Conservation (phyloP, 768 basidiomycete genomes). For the Infundibulicybe gibba region DNA sequence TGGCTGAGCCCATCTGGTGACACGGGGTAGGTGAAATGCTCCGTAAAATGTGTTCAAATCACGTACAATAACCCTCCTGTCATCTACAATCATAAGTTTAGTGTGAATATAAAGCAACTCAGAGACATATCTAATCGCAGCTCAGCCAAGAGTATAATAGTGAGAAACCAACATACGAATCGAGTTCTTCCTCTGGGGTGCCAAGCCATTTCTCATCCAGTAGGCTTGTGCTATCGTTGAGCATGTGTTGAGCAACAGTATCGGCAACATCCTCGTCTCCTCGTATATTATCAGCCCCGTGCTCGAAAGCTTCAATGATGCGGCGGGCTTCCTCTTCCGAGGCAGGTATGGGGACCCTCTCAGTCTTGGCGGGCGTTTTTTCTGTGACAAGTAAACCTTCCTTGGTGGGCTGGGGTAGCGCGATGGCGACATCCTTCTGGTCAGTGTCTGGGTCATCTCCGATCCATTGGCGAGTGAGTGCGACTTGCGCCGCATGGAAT, state of each 20-base stretch:
- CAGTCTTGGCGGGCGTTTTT: constrained; percentile 46
- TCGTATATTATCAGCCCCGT: constrained; percentile 51
- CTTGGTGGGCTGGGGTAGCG: constrained; percentile 45
- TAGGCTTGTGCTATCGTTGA: constrained; percentile 59
- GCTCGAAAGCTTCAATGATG: constrained; percentile 70
- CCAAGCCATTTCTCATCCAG: constrained; percentile 85
- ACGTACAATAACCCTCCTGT: constrained; percentile 82
- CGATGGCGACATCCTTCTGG: constrained; percentile 56
- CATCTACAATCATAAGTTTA: constrained; percentile 95
- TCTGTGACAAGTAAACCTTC: constrained; percentile 49
- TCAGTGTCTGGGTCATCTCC: constrained; percentile 38
- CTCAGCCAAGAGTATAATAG: constrained; percentile 7
- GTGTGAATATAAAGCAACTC: constrained; percentile 82
- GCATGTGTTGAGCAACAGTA: constrained; percentile 77
- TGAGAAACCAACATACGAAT: constrained; percentile 51
- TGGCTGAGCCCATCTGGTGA: constrained; percentile 85
- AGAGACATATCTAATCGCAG: constrained; percentile 62
- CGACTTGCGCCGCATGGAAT: constrained; percentile 85
- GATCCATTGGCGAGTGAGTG: constrained; percentile 75
- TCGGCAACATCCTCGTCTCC: constrained; percentile 66
- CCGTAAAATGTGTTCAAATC: background rate
- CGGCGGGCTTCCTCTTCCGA: constrained; percentile 58
- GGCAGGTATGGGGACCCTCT: constrained; percentile 65
- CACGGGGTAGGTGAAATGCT: background rate
- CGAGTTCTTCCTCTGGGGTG: constrained; percentile 75